A percentile compares a stretch with the other conserved stretches of the same genome.
Evolutionary conservation across 208 protist species (phyloP).

Genomic region (Leishmania lainsoni): DNA sequence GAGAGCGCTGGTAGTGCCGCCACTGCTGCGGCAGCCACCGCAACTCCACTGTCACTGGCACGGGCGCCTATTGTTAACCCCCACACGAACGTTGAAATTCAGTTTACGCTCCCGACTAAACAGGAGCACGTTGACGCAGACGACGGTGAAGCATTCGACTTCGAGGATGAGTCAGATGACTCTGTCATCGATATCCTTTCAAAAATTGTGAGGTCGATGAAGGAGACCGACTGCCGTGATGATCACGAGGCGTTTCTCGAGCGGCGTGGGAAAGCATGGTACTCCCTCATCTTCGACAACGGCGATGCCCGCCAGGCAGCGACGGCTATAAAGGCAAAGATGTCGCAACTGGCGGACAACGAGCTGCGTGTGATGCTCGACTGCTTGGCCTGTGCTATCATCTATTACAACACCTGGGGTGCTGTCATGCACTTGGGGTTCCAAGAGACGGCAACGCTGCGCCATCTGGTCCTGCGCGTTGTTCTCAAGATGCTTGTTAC

Average conservation of each 20-base stretch:
- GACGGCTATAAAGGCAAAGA: conserved; percentile 34
- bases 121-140: not conserved
- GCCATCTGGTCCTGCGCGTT: conserved; percentile 63
- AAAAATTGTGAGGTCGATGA: not conserved
- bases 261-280: not conserved
- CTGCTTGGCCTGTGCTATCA: not conserved
- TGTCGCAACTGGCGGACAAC: conserved; percentile 3
- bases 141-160: not conserved
- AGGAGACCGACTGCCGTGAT: not conserved
- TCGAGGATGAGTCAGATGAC: conserved; percentile 1
- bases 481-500: conserved; percentile 45
- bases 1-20: not conserved
- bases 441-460: conserved; percentile 28
- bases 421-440: not conserved
- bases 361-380: conserved; percentile 2
- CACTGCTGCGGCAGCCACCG: not conserved
- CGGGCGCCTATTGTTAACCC: not conserved
- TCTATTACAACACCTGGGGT: not conserved
- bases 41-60: not conserved
- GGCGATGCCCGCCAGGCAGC: not conserved
- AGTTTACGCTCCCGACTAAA: not conserved
- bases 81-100: conserved; percentile 3
- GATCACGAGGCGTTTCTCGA: not conserved
- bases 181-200: not conserved
- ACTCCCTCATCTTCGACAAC: not conserved